These are phyloP conservation scores for Colletotrichum sublineola DNA, from an alignment of 2,329 filamentous ascomycete genomes.

Conservation along the genomic window DNA sequence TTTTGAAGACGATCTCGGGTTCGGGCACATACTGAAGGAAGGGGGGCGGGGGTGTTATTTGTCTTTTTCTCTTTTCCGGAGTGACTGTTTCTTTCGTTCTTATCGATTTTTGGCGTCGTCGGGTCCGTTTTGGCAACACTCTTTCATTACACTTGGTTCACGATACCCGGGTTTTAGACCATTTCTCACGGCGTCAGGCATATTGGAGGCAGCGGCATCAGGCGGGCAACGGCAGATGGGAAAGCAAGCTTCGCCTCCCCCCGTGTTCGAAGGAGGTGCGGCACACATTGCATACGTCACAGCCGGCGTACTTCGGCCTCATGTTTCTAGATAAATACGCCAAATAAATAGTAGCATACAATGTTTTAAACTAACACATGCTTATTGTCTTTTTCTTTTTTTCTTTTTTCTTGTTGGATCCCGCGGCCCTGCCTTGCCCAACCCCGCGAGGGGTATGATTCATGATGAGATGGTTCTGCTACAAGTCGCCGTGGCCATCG, in stretches of 20 bases:
- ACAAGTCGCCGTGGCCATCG: conserved; percentile 7
- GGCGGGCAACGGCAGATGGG: neutral
- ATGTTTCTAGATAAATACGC: neutral
- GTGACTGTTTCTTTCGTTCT: neutral
- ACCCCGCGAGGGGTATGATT: neutral
- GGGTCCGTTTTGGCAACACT: neutral
- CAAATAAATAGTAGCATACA: neutral
- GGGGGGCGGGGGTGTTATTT: neutral
- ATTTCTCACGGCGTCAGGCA: neutral
- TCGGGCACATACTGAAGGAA: too few relatives aligned
- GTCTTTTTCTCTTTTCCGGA: neutral
- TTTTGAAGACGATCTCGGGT: conserved; percentile 17
- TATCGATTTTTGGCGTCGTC: neutral
- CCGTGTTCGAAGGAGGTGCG: neutral
- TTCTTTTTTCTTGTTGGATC: neutral
- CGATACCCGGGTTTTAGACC: conserved; percentile 22
- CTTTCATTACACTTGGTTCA: conserved; percentile 13
- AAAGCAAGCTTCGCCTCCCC: neutral
- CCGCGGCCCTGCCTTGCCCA: neutral
- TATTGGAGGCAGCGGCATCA: conserved; percentile 2
- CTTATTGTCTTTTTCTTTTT: too few relatives aligned
- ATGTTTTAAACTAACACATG: neutral
- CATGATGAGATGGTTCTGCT: conserved; percentile 19
- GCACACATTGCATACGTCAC: neutral
- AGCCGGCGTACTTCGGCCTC: neutral